Evolutionary conservation across 805 yeast species (phyloP).

Genomic region (Lipomyces yamanashiensis): DNA sequence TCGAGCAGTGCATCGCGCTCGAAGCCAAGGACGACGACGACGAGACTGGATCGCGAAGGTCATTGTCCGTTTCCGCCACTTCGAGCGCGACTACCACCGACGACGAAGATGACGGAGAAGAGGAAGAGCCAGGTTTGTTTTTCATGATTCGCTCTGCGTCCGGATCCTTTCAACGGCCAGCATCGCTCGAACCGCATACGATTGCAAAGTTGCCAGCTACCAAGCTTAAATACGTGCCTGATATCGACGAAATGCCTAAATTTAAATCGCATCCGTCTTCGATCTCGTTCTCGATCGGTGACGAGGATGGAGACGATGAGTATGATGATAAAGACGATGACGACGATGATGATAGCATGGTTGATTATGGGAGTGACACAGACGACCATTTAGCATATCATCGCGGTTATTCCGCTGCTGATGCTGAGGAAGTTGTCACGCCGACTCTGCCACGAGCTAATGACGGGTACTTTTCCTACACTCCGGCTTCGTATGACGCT

Average conservation of each 20-base stretch:
- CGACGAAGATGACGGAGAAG: slow-evolving; percentile 53
- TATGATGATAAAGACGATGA: slow-evolving; percentile 16
- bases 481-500: neutral
- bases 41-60: slow-evolving; percentile 1
- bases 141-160: slow-evolving; percentile 55
- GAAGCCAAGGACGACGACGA: slow-evolving; percentile 47
- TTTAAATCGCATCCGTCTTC: slow-evolving; percentile 3
- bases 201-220: slow-evolving; percentile 87
- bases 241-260: slow-evolving; percentile 34
- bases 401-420: slow-evolving; percentile 9
- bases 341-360: slow-evolving; percentile 19
- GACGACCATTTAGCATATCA: slow-evolving; percentile 8
- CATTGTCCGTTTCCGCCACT: slow-evolving; percentile 13
- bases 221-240: slow-evolving; percentile 74
- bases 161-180: slow-evolving; percentile 42
- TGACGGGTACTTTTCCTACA: slow-evolving; percentile 7
- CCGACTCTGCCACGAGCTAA: neutral
- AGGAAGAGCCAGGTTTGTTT: slow-evolving; percentile 73
- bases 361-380: neutral
- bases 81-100: slow-evolving; percentile 6
- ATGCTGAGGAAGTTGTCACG: neutral
- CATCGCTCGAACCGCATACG: slow-evolving; percentile 50
- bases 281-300: slow-evolving; percentile 31
- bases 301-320: slow-evolving; percentile 30
- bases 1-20: slow-evolving; percentile 89